phyloP scores from a whole-genome alignment of 2,329 filamentous ascomycete genomes.

The Arthrocladium fulminans region DNA sequence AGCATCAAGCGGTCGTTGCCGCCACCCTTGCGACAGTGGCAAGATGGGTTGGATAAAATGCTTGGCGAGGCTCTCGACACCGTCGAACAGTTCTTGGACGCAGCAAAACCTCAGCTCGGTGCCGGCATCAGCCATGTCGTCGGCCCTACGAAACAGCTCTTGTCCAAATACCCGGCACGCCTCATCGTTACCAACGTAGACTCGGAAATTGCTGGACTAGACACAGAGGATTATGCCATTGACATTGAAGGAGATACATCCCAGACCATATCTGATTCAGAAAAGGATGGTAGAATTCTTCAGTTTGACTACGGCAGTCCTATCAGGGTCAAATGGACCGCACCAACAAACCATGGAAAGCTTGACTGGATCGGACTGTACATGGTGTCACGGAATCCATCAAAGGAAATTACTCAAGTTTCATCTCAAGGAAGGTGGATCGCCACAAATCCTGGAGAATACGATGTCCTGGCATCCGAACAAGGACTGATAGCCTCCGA shows the following conservation, averaged over 20 bases:
- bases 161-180: conserved; percentile 80
- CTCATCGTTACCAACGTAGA: conserved; percentile 73
- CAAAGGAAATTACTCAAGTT: conserved; percentile 72
- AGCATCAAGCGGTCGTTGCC: conserved; percentile 82
- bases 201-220: conserved; percentile 68
- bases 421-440: conserved; percentile 84
- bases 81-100: conserved; percentile 82
- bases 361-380: conserved; percentile 96
- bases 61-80: conserved; percentile 79
- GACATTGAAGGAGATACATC: conserved; percentile 59
- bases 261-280: conserved; percentile 30
- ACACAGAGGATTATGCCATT: conserved; percentile 72
- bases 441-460: conserved; percentile 66
- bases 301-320: conserved; percentile 84
- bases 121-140: conserved; percentile 79
- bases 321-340: conserved; percentile 82
- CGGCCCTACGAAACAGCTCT: conserved; percentile 75
- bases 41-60: conserved; percentile 76
- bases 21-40: conserved; percentile 70
- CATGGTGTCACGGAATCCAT: conserved; percentile 88
- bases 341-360: conserved; percentile 75
- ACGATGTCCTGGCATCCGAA: conserved; percentile 66
- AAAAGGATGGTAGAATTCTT: conserved; percentile 59
- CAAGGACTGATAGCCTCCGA: conserved; percentile 66
- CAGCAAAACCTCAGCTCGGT: conserved; percentile 74